Percentiles rank a stretch among this genome's conserved stretches.
Evolutionary conservation across 169 alveolate genomes (phyloP).

Genomic region (Plasmodium yoelii): DNA sequence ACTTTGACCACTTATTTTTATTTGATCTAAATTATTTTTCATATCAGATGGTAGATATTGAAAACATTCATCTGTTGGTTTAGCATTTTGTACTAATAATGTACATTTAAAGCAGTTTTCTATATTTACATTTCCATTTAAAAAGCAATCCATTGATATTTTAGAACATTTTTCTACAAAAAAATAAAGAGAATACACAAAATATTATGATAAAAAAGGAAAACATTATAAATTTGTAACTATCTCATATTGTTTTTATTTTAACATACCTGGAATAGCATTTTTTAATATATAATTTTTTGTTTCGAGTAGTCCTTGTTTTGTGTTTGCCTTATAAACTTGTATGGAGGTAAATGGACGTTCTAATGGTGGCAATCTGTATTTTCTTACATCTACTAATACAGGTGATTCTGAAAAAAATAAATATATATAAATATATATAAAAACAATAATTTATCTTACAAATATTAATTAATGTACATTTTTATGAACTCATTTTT

Average conservation of each 20-base stretch:
- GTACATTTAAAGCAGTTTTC: slow-evolving; percentile 43
- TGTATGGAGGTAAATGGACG: slow-evolving; percentile 49
- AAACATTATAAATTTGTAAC: background rate
- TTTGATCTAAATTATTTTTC: background rate
- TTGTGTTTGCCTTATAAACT: slow-evolving; percentile 24
- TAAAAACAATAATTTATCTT: background rate
- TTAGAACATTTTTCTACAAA: slow-evolving; percentile 24
- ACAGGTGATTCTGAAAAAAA: background rate
- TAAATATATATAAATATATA: background rate
- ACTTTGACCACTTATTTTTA: slow-evolving; percentile 15
- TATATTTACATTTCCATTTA: slow-evolving; percentile 38
- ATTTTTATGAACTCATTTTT: background rate
- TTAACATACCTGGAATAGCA: slow-evolving; percentile 38
- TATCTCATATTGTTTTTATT: background rate
- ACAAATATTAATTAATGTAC: too few relatives aligned
- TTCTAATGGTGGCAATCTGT: slow-evolving; percentile 25
- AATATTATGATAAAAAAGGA: background rate
- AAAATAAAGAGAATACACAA: background rate
- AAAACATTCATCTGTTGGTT: slow-evolving; percentile 11
- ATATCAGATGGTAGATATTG: slow-evolving; percentile 21
- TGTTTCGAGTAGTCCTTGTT: slow-evolving; percentile 14
- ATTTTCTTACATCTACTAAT: slow-evolving; percentile 27
- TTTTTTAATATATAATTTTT: slow-evolving; percentile 13
- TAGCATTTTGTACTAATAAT: slow-evolving; percentile 3
- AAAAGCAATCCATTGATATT: slow-evolving; percentile 24